These are phyloP conservation scores for Beverwykella pulmonaria DNA, from an alignment of 495 filamentous ascomycete species.

Conservation along the genomic window DNA sequence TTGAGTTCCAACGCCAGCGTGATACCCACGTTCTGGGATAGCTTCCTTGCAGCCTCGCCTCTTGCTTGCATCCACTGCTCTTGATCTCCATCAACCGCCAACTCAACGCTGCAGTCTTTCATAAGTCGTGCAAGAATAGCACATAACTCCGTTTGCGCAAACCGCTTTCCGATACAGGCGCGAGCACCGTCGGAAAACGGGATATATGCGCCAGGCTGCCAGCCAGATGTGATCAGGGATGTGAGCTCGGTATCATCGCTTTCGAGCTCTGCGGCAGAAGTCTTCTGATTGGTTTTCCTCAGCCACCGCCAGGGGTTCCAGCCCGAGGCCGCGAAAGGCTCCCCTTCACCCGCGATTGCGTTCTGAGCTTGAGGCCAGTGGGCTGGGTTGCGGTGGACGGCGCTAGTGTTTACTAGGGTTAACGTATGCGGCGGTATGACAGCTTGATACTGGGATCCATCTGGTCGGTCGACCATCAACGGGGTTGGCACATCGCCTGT, in stretches of 20 bases:
- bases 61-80: neutral
- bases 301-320: slow-evolving; percentile 4
- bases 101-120: neutral
- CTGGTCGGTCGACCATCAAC: neutral
- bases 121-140: neutral
- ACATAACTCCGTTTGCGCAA: slow-evolving; percentile 3
- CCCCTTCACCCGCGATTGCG: neutral
- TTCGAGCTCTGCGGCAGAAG: neutral
- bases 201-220: neutral
- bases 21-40: neutral
- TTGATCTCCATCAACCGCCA: neutral
- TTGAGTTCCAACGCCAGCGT: neutral
- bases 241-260: neutral
- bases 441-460: neutral
- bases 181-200: neutral
- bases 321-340: neutral
- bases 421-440: neutral
- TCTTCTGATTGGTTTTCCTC: neutral
- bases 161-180: neutral
- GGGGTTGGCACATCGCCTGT: neutral
- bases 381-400: neutral
- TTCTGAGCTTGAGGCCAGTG: neutral
- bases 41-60: neutral
- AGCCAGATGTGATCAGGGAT: neutral
- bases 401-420: neutral